Conservation (phyloP, 1,284 basidiomycete genomes). For the Moesziomyces globuligerus region DNA sequence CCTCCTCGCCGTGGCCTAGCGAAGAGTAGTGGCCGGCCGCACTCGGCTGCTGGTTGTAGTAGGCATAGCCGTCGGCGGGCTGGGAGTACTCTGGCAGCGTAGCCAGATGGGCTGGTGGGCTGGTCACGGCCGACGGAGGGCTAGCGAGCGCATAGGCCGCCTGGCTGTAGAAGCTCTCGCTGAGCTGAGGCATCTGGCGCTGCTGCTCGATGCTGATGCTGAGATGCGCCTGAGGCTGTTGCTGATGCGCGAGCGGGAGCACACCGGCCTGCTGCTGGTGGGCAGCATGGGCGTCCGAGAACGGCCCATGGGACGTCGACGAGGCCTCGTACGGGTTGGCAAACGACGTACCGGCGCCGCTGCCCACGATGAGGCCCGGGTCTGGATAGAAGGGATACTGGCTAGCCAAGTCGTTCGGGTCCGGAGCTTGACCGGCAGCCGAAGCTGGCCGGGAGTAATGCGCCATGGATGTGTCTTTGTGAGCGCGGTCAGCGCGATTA, state of each 20-base stretch:
- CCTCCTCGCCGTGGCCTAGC: slow-evolving; percentile 25
- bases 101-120: slow-evolving; percentile 7
- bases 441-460: slow-evolving; percentile 31
- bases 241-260: slow-evolving; percentile 26
- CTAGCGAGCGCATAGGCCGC: slow-evolving; percentile 51
- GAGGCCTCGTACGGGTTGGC: slow-evolving; percentile 33
- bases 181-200: slow-evolving; percentile 41
- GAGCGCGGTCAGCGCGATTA: no score
- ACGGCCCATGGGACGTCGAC: slow-evolving; percentile 17
- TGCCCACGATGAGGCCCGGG: slow-evolving; percentile 32
- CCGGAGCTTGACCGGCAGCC: slow-evolving; percentile 25
- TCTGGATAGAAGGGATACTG: slow-evolving; percentile 48
- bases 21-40: slow-evolving; percentile 34
- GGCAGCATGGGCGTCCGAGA: slow-evolving; percentile 17
- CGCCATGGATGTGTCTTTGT: slow-evolving; percentile 17
- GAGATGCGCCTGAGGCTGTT: slow-evolving; percentile 25
- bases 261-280: slow-evolving; percentile 4
- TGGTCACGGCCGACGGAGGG: slow-evolving; percentile 11
- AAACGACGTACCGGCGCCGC: slow-evolving; percentile 24
- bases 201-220: slow-evolving; percentile 36
- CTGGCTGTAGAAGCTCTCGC: slow-evolving; percentile 59
- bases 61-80: slow-evolving; percentile 21
- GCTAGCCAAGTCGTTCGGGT: slow-evolving; percentile 11
- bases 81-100: slow-evolving; percentile 23
- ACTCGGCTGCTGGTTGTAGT: slow-evolving; percentile 21